These are phyloP conservation scores for Trypanosoma caninum DNA, from an alignment of 208 protist genomes.

Conservation along the genomic window DNA sequence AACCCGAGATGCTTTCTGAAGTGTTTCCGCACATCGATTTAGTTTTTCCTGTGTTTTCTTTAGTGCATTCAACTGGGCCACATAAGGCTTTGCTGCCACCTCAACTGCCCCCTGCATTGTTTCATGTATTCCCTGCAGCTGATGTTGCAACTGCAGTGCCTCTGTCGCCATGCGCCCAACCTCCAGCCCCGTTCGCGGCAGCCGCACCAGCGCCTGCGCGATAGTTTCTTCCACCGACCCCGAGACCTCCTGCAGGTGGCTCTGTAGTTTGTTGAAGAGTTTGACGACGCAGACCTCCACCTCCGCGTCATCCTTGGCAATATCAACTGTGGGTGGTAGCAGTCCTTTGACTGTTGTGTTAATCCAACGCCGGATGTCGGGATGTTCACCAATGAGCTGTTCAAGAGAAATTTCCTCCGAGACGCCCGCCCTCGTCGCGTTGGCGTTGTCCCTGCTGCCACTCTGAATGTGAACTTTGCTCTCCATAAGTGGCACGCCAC, in stretches of 20 bases:
- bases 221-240: conserved; percentile 58
- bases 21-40: conserved; percentile 36
- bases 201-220: conserved; percentile 54
- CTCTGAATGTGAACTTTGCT: not conserved
- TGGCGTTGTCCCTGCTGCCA: not conserved
- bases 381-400: conserved; percentile 20
- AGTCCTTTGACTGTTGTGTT: conserved; percentile 36
- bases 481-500: too few relatives aligned
- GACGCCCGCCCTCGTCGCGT: not conserved
- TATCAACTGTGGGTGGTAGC: not conserved
- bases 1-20: conserved; percentile 44
- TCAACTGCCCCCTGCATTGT: conserved; percentile 30
- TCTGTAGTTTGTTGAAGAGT: conserved; percentile 46
- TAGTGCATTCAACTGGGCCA: conserved; percentile 28
- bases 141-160: conserved; percentile 39
- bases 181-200: conserved; percentile 68
- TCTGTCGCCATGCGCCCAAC: conserved; percentile 63
- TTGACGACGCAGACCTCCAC: conserved; percentile 37
- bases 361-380: conserved; percentile 58
- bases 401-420: conserved; percentile 4
- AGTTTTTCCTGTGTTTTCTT: conserved; percentile 49
- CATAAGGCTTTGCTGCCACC: conserved; percentile 17
- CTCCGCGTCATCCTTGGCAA: conserved; percentile 10
- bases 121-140: conserved; percentile 40
- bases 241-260: conserved; percentile 49